A percentile compares a stretch with the other conserved stretches of the same genome.
These are phyloP conservation scores for Jimgerdemannia lactiflua DNA, from an alignment of 192 early-diverging fungal species.

Conservation along the genomic window DNA sequence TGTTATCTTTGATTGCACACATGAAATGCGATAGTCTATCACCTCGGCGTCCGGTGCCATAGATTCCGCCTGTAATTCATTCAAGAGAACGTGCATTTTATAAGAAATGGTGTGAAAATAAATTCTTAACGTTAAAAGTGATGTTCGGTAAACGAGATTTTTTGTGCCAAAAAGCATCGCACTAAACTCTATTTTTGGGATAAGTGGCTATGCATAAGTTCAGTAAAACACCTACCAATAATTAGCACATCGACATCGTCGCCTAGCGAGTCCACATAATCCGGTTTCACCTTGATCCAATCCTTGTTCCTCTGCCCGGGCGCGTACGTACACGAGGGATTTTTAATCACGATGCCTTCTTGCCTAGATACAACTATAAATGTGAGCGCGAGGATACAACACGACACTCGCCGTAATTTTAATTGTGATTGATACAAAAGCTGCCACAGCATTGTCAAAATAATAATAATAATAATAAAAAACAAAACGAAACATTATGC, in stretches of 20 bases:
- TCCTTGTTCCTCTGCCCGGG: constrained; percentile 44
- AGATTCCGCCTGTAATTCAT: background rate
- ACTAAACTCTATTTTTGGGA: background rate
- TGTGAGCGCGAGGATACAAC: background rate
- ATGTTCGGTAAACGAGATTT: background rate
- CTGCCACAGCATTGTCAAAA: background rate
- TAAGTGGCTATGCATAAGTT: background rate
- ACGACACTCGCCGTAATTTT: too few relatives aligned
- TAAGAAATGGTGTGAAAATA: background rate
- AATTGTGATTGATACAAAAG: background rate
- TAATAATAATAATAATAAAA: constrained; percentile 2
- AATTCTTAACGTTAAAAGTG: background rate
- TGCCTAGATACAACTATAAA: constrained; percentile 16
- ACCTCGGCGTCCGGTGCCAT: background rate
- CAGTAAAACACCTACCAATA: constrained; percentile 46
- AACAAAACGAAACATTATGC: background rate
- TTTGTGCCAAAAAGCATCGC: background rate
- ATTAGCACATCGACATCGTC: constrained; percentile 76
- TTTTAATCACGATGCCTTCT: constrained; percentile 70
- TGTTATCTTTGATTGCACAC: background rate
- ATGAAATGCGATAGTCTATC: constrained; percentile 3
- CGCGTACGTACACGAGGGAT: constrained; percentile 56
- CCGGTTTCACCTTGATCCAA: constrained; percentile 83
- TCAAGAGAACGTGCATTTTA: background rate
- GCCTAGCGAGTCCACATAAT: constrained; percentile 66